Evolutionary conservation across 2,329 filamentous ascomycete genomes (phyloP).

Genomic region (Exophiala bonariae): DNA sequence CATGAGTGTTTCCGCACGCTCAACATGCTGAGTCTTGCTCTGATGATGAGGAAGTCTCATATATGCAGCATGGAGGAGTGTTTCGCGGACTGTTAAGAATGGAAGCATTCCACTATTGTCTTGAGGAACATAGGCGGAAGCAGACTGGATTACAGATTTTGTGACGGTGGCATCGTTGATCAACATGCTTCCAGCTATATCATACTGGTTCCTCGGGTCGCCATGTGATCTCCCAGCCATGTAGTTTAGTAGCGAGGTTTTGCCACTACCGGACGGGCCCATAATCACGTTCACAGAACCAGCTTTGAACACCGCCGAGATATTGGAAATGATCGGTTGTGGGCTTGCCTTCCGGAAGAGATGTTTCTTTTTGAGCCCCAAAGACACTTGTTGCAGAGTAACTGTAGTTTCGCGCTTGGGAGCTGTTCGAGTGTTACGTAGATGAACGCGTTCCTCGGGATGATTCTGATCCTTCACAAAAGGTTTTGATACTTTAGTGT

Average conservation of each 20-base stretch:
- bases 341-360: not conserved
- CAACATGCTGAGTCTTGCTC: conserved; percentile 62
- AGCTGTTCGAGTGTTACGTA: conserved; percentile 50
- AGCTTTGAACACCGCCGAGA: conserved; percentile 64
- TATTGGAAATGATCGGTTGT: conserved; percentile 1
- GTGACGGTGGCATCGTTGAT: conserved; percentile 57
- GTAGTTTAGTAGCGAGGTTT: conserved; percentile 86
- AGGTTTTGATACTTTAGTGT: not conserved
- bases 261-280: conserved; percentile 95
- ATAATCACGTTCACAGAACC: conserved; percentile 74
- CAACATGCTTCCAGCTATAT: conserved; percentile 56
- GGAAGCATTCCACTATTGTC: conserved; percentile 69
- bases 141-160: conserved; percentile 45
- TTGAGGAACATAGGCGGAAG: conserved; percentile 63
- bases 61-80: conserved; percentile 70
- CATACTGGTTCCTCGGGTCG: conserved; percentile 50
- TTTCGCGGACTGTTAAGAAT: conserved; percentile 73
- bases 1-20: conserved; percentile 73
- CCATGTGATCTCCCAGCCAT: conserved; percentile 62
- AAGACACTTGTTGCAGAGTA: conserved; percentile 65
- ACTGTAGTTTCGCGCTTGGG: conserved; percentile 76
- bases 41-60: conserved; percentile 63
- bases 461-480: not conserved
- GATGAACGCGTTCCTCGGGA: not conserved
- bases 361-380: conserved; percentile 60